Percentiles rank a stretch among this genome's conserved stretches.
phyloP scores from a whole-genome alignment of 768 basidiomycete genomes.

The Calocera viscosa region DNA sequence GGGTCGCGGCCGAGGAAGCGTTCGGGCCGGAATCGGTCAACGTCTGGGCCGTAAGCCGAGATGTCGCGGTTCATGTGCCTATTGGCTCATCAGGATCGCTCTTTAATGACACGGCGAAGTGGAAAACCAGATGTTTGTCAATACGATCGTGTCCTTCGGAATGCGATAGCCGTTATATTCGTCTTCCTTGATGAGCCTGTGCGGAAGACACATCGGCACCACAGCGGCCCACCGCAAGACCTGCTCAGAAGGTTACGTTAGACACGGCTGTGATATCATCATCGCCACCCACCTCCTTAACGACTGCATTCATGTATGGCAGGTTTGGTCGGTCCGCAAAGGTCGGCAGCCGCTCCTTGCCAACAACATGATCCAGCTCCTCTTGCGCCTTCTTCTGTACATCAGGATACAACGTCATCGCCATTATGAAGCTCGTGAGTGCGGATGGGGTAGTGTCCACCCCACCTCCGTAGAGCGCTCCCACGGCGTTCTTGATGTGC shows the following conservation, averaged over 20 bases:
- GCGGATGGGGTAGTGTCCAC: constrained; percentile 1
- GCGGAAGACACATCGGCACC: constrained; percentile 21
- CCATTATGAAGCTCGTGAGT: not conserved
- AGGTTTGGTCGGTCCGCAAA: not conserved
- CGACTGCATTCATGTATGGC: not conserved
- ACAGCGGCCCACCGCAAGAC: not conserved
- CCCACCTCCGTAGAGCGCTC: not conserved
- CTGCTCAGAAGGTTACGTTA: not conserved
- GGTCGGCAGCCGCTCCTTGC: not conserved
- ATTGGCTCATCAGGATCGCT: not conserved
- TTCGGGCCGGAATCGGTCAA: not conserved
- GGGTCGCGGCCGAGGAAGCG: not conserved
- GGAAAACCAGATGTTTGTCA: constrained; percentile 23
- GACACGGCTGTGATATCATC: not conserved
- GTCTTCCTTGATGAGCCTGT: constrained; percentile 12
- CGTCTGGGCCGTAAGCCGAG: not conserved
- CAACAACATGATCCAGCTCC: not conserved
- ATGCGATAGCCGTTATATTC: constrained; percentile 23
- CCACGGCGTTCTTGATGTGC: not conserved
- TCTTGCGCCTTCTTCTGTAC: not conserved
- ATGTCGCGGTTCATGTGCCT: not conserved
- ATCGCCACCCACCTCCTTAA: not conserved
- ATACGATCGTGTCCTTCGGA: constrained; percentile 31
- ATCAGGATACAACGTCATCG: not conserved
- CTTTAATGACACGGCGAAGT: not conserved